These are phyloP conservation scores for Teratosphaeria destructans DNA, from an alignment of 2,329 filamentous ascomycete genomes.

Conservation along the genomic window DNA sequence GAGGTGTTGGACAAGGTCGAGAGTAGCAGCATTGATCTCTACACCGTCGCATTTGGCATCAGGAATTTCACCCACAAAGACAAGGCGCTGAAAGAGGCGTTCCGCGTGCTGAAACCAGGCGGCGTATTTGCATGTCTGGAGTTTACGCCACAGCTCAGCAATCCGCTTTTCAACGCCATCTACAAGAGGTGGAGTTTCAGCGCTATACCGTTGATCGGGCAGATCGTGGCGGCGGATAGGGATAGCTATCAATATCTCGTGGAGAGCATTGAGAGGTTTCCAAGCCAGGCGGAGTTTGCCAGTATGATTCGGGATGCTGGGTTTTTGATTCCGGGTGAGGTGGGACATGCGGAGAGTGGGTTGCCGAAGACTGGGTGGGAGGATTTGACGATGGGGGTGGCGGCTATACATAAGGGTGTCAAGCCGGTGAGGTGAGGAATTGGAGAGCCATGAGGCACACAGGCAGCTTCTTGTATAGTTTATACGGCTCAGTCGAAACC, in stretches of 20 bases:
- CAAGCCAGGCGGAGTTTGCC: slow-evolving; percentile 72
- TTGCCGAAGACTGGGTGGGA: slow-evolving; percentile 48
- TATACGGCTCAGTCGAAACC: neutral
- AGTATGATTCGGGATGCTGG: slow-evolving; percentile 75
- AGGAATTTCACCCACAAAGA: slow-evolving; percentile 93
- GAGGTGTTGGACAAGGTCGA: slow-evolving; percentile 60
- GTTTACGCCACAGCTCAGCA: slow-evolving; percentile 71
- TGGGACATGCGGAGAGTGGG: slow-evolving; percentile 41
- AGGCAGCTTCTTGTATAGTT: neutral
- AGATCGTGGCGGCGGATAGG: slow-evolving; percentile 84
- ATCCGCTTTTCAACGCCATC: slow-evolving; percentile 65
- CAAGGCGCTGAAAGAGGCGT: slow-evolving; percentile 69
- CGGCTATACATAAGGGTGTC: slow-evolving; percentile 91
- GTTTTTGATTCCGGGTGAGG: slow-evolving; percentile 62
- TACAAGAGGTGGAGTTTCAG: slow-evolving; percentile 96
- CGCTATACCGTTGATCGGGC: slow-evolving; percentile 89
- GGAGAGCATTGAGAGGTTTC: slow-evolving; percentile 92
- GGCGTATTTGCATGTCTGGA: slow-evolving; percentile 95
- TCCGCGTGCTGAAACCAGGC: slow-evolving; percentile 81
- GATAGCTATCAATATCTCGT: slow-evolving; percentile 98
- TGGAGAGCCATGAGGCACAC: neutral
- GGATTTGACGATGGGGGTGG: slow-evolving; percentile 83
- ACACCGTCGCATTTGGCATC: slow-evolving; percentile 96
- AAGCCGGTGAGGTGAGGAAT: slow-evolving; percentile 48
- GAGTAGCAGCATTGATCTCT: slow-evolving; percentile 71